phyloP scores from a whole-genome alignment of 176 grass and related monocot genomes.

The Carex pumila region DNA sequence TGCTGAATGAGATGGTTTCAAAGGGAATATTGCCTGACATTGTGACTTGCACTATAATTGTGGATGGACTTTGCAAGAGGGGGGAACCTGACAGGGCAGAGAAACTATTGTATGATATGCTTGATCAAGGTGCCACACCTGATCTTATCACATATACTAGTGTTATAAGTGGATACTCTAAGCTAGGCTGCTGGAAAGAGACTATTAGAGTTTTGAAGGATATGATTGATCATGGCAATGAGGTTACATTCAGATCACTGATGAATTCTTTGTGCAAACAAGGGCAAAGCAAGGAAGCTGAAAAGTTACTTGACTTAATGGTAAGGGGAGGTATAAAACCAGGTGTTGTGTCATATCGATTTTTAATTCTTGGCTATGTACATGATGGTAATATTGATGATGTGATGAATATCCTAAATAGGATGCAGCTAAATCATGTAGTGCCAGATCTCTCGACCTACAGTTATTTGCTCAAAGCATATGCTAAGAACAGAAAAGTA shows the following conservation, averaged over 20 bases:
- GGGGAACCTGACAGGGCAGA: neutral
- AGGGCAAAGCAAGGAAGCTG: conserved; percentile 9
- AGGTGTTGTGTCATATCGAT: neutral
- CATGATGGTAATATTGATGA: neutral
- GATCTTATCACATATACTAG: neutral
- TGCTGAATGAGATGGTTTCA: conserved; percentile 2
- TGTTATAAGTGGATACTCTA: neutral
- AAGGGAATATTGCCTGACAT: neutral
- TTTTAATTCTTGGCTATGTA: neutral
- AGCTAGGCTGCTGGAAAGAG: neutral
- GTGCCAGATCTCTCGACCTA: neutral
- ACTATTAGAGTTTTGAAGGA: neutral
- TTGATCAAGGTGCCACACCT: neutral
- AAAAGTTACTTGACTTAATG: conserved; percentile 2
- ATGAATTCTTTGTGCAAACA: conserved; percentile 1
- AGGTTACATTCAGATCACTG: neutral
- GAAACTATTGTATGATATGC: neutral
- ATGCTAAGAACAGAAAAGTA: neutral
- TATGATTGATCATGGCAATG: neutral
- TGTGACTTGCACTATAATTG: neutral
- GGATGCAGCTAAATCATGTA: neutral
- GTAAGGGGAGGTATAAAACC: neutral
- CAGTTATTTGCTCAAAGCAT: neutral
- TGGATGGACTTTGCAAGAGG: neutral
- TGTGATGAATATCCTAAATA: neutral